These are phyloP conservation scores for Neurospora sp. DNA, from an alignment of 495 filamentous ascomycete genomes.

Conservation along the genomic window DNA sequence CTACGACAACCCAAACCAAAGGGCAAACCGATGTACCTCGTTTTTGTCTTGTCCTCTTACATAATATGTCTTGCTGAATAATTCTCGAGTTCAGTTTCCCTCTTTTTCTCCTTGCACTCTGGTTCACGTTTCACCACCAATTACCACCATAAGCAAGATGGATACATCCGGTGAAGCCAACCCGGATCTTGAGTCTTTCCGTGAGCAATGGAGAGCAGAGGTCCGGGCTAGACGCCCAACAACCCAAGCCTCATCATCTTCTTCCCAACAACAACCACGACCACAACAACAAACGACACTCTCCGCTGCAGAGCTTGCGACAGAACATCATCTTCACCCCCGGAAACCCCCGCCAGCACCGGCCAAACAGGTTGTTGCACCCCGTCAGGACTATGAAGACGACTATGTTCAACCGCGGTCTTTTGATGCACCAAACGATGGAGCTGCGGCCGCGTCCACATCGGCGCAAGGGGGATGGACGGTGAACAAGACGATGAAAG, in stretches of 20 bases:
- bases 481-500: constrained; percentile 19
- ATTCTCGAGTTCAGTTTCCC: background rate
- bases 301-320: constrained; percentile 1
- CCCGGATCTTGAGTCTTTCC: constrained; percentile 30
- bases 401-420: constrained; percentile 27
- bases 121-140: background rate
- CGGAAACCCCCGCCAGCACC: constrained; percentile 9
- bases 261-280: constrained; percentile 5
- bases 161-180: constrained; percentile 10
- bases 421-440: constrained; percentile 24
- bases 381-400: constrained; percentile 14
- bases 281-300: constrained; percentile 3
- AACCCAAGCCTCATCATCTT: background rate
- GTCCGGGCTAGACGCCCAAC: constrained; percentile 14
- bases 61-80: background rate
- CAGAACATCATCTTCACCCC: background rate
- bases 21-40: background rate
- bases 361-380: constrained; percentile 4
- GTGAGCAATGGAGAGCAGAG: constrained; percentile 30
- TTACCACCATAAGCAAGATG: constrained; percentile 8
- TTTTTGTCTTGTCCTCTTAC: background rate
- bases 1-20: background rate
- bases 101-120: background rate
- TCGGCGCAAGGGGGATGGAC: constrained; percentile 7
- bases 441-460: background rate